These are phyloP conservation scores for Centella asiatica DNA, from an alignment of 129 eudicot genomes.

Conservation along the genomic window DNA sequence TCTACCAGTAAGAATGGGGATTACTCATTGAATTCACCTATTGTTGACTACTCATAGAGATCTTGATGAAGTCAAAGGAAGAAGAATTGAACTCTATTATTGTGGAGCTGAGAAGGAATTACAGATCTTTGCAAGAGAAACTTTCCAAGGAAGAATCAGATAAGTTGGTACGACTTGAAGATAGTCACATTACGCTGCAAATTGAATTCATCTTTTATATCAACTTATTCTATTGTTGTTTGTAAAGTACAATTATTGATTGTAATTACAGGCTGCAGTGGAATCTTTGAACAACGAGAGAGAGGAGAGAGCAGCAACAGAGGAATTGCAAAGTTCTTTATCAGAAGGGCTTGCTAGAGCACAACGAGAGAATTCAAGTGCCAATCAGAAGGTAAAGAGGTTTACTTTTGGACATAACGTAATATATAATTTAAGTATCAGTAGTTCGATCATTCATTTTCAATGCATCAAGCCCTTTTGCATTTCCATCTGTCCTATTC, in stretches of 20 bases:
- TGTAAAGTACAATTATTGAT: neutral
- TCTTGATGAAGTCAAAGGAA: constrained; percentile 60
- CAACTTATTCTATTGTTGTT: constrained; percentile 1
- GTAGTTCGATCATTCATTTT: constrained; percentile 1
- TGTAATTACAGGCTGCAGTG: constrained; percentile 54
- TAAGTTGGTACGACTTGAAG: constrained; percentile 51
- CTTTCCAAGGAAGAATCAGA: constrained; percentile 60
- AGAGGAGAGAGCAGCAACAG: constrained; percentile 64
- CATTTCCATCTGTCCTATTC: neutral
- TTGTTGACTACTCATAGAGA: constrained; percentile 34
- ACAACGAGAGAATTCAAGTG: constrained; percentile 64
- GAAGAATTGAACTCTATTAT: constrained; percentile 76
- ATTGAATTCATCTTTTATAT: neutral
- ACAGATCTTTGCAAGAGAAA: constrained; percentile 47
- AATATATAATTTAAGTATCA: no score
- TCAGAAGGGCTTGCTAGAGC: constrained; percentile 61
- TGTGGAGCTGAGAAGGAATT: constrained; percentile 46
- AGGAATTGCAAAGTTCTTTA: constrained; percentile 53
- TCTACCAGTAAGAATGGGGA: neutral
- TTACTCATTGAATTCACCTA: neutral
- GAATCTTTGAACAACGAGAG: constrained; percentile 59
- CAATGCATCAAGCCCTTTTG: neutral
- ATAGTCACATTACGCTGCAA: neutral
- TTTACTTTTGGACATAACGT: neutral
- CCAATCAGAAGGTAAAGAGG: constrained; percentile 54